These are phyloP conservation scores for Ramaria sp. DNA, from an alignment of 768 basidiomycete species.

Conservation along the genomic window DNA sequence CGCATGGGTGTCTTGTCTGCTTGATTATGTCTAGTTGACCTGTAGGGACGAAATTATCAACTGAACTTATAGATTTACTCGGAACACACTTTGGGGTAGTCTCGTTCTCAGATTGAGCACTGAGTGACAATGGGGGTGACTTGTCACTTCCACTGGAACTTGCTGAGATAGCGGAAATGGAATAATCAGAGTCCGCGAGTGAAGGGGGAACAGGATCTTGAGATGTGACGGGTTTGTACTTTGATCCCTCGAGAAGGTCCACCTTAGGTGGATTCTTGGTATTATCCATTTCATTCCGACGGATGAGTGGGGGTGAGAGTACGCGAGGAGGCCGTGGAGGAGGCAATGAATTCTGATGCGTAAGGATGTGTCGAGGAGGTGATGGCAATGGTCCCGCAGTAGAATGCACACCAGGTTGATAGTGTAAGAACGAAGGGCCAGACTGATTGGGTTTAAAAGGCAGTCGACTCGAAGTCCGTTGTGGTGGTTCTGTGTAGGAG, in stretches of 20 bases:
- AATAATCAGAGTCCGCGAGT: neutral
- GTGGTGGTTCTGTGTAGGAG: neutral
- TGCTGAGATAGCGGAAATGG: constrained; percentile 5
- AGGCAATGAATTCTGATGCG: constrained; percentile 32
- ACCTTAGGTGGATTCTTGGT: neutral
- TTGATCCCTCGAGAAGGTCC: neutral
- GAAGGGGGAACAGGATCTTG: neutral
- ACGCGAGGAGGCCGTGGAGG: constrained; percentile 53
- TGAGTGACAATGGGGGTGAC: neutral
- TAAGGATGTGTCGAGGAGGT: constrained; percentile 35
- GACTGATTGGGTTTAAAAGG: constrained; percentile 8
- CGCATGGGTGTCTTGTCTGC: neutral
- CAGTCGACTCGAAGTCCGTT: neutral
- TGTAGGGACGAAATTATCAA: neutral
- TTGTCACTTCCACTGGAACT: constrained; percentile 3
- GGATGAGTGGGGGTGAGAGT: constrained; percentile 34
- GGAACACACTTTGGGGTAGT: neutral
- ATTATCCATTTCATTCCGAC: constrained; percentile 16
- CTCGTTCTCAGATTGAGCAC: neutral
- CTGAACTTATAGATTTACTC: neutral
- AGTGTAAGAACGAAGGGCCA: constrained; percentile 10
- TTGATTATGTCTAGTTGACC: neutral
- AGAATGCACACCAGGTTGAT: constrained; percentile 40
- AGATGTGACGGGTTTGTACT: neutral
- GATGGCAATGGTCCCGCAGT: constrained; percentile 66